Base-by-base conservation (phyloP, 2,329 filamentous ascomycete species). In the Ascochyta fabae region DNA sequence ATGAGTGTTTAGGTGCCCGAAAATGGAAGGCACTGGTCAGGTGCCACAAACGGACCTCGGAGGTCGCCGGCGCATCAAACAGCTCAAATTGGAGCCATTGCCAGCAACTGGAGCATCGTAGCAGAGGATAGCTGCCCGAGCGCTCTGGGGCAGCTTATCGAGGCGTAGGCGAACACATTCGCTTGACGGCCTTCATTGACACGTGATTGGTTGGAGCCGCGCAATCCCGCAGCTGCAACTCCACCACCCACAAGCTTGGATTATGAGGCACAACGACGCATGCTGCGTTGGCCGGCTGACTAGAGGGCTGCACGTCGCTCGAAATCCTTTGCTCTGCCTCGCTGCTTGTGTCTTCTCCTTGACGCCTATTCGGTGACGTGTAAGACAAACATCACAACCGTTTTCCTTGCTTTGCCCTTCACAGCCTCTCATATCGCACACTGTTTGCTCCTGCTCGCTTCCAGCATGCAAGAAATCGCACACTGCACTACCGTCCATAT, bases 381-480 rank as follows among this genome's bases (percentile, higher is more conserved):
- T 52, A 48, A 52, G 53, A 51, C 60, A 43, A 61, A 62, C 53
- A 62, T 56, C 53, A 60, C 61, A 48, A 62, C 48, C 60, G 61
- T 55, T 56, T 46, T 69, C 63, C 60, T 58, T 61, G 62, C 58
- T 65, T 70, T 67, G 62, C 60, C 57, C 55, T 54, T 56, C 56
- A 65, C 61, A 67, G 65, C 67, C 66, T 67, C 56, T 70, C 58
- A 40, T 51, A 66, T 73, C 47, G 60, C 69, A 75, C 73, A 65
- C 64, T 67, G 60, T 65, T 63, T 65, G 58, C 66, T 61, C 56
- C 57, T 63, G 55, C 62, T 69, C 66, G 64, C 61, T 64, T 62
- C 60, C 68, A 74, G 69, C 65, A 76, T 76, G 73, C 72, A 70
- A 58, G 62, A 62, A 67, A 68, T 70, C 65, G 65, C 64, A 69